Evolutionary conservation across 352 stramenopile species (phyloP), one percentile per base, ranked within the genome.

Genomic region (Phytophthora tentaculata): DNA sequence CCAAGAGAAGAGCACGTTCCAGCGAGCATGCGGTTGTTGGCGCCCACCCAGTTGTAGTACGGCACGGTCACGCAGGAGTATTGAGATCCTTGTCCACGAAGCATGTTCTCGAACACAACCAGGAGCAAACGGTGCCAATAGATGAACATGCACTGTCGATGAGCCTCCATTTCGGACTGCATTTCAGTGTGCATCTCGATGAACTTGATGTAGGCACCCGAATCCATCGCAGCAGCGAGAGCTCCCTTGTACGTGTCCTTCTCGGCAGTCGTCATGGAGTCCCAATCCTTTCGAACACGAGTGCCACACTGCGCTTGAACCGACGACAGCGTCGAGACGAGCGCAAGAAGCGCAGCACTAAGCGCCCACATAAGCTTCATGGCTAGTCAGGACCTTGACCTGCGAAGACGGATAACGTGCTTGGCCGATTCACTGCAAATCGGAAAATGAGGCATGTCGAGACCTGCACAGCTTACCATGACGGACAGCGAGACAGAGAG

Each of bases 121-220:
- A 96, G 73, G 17, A 94, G 76, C 9, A 83, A 56, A 9, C 86
- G 83, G 57, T 94, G 86, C 88, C 88, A 96, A 71, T 90, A 92
- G 51, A 91, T 76, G 71, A 94, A 94, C 80, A 93, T 91, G 54
- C 84, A 92, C 70, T 84, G 74, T 19, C 73, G 60, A 47, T 90
- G 78, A 8, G 80, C 82, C 28, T 87, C 64, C 44, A 61, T 71
- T 41, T 85, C 72, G 6, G 80, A 87, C 51, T 74, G 67, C 72
- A 82, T 82, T 53, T 90, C 82, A 3, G 76, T 86, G 72, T 90
- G 82, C 51, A 90, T 86, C 57, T 83, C 76, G 28, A 88, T 50
- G 59, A 89, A 88, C 61, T 87, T 83, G 50, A 79, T 77, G 64
- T 86, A 88, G 4, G 68, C 71, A 6, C 82, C 82, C 0, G 69